These are phyloP conservation scores for Populus tremula DNA, from an alignment of 345 rosid species.

Conservation along the genomic window DNA sequence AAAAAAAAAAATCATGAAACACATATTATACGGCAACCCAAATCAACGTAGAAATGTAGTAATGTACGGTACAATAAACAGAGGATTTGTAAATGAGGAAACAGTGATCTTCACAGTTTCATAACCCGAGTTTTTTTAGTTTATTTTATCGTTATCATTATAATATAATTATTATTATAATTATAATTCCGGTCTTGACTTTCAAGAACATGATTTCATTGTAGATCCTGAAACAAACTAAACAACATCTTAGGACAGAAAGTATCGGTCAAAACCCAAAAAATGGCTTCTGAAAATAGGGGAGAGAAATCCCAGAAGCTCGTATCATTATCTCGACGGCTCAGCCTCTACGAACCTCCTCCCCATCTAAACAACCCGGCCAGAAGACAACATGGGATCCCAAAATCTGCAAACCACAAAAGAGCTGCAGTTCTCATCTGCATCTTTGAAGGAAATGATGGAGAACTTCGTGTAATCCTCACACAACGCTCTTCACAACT, in stretches of 20 bases:
- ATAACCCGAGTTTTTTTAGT: too few relatives aligned
- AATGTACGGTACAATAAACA: too few relatives aligned
- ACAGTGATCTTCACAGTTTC: too few relatives aligned
- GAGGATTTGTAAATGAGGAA: too few relatives aligned
- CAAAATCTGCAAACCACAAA: not conserved
- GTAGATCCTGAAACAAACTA: not conserved
- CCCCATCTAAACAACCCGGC: not conserved
- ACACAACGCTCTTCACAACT: slow-evolving; percentile 49
- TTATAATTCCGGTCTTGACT: too few relatives aligned
- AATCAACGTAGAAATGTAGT: too few relatives aligned
- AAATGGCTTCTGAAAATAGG: not conserved
- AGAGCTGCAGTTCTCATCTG: slow-evolving; percentile 56
- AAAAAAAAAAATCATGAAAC: too few relatives aligned
- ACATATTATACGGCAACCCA: too few relatives aligned
- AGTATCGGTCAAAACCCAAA: not conserved
- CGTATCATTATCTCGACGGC: slow-evolving; percentile 14
- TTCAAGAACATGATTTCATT: not conserved
- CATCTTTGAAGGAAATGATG: slow-evolving; percentile 45
- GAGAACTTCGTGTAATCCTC: slow-evolving; percentile 47
- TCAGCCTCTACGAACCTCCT: slow-evolving; percentile 19
- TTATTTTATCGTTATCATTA: too few relatives aligned
- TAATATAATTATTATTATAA: too few relatives aligned
- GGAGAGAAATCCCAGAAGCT: slow-evolving; percentile 4
- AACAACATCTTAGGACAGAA: not conserved
- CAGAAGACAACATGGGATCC: not conserved